phyloP scores from a whole-genome alignment of 768 basidiomycete genomes.

The Russula griseocarnosa region DNA sequence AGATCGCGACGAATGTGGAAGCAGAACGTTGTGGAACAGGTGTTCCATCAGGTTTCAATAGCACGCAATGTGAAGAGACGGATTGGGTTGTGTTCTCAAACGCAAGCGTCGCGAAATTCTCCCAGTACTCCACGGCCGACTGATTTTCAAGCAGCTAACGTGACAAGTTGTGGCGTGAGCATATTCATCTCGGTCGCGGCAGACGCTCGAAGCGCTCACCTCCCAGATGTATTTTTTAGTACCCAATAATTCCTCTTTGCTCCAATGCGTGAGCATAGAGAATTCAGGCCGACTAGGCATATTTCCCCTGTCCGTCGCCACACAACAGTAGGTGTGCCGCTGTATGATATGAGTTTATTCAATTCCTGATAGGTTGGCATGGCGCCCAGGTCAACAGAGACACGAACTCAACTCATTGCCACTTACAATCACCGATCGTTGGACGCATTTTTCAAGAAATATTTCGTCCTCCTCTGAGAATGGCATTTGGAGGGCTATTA shows the following conservation, averaged over 20 bases:
- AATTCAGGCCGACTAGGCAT: constrained; percentile 94
- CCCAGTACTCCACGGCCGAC: constrained; percentile 93
- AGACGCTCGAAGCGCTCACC: constrained; percentile 36
- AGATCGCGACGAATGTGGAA: constrained; percentile 93
- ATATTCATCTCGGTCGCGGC: constrained; percentile 8
- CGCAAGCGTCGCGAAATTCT: constrained; percentile 93
- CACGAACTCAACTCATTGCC: constrained; percentile 10
- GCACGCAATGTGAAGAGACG: constrained; percentile 87
- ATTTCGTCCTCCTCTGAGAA: constrained; percentile 93
- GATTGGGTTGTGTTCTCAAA: constrained; percentile 97
- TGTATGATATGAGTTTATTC: constrained; percentile 94
- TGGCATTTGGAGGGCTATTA: constrained; percentile 98
- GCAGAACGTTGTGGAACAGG: constrained; percentile 93
- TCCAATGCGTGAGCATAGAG: constrained; percentile 89
- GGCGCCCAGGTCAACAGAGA: constrained; percentile 15
- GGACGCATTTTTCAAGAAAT: constrained; percentile 94
- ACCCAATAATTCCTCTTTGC: constrained; percentile 71
- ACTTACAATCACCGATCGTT: constrained; percentile 81
- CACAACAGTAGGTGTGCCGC: constrained; percentile 94
- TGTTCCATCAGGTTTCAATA: constrained; percentile 78
- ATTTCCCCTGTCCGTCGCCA: constrained; percentile 99
- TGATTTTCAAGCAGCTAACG: constrained; percentile 87
- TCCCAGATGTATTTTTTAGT: constrained; percentile 62
- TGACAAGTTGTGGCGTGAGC: constrained; percentile 8
- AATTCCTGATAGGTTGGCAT: constrained; percentile 61